Conservation (phyloP, 2,329 filamentous ascomycete genomes). For the Xylaria sp. region DNA sequence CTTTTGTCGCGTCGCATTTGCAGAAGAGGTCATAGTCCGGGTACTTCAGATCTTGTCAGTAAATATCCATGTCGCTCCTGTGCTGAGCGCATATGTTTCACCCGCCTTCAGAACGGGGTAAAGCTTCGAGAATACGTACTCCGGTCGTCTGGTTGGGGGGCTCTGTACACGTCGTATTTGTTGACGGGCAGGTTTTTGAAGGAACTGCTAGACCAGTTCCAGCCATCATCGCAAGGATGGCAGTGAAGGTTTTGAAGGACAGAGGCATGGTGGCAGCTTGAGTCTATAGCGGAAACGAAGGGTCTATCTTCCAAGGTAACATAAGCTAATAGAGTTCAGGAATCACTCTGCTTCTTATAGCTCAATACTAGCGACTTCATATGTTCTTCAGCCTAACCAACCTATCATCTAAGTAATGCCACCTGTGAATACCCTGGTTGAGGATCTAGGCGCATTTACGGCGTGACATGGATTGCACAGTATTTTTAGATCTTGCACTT, state of each 20-base stretch:
- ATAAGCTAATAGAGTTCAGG: neutral
- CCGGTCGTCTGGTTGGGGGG: constrained; percentile 32
- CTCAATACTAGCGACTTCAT: neutral
- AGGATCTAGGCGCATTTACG: neutral
- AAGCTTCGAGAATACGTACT: constrained; percentile 14
- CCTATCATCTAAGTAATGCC: neutral
- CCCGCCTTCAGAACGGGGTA: neutral
- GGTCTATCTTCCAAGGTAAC: neutral
- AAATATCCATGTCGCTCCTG: neutral
- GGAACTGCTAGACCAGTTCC: constrained; percentile 17
- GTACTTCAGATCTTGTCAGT: constrained; percentile 37
- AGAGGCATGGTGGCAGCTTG: neutral
- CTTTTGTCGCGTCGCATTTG: constrained; percentile 39
- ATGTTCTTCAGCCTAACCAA: neutral
- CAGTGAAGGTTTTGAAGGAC: constrained; percentile 18
- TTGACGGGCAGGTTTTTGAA: constrained; percentile 4
- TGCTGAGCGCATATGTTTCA: neutral
- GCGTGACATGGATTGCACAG: neutral
- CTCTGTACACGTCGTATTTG: constrained; percentile 25
- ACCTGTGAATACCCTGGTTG: neutral
- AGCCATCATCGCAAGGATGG: constrained; percentile 23
- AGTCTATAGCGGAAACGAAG: neutral
- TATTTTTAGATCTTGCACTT: constrained; percentile 8
- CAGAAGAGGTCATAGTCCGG: constrained; percentile 45
- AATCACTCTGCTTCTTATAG: constrained; percentile 24